Percentiles rank a stretch among this genome's conserved stretches.
These are phyloP conservation scores for Diospyros lotus DNA, from an alignment of 148 eudicot genomes.

Conservation along the genomic window DNA sequence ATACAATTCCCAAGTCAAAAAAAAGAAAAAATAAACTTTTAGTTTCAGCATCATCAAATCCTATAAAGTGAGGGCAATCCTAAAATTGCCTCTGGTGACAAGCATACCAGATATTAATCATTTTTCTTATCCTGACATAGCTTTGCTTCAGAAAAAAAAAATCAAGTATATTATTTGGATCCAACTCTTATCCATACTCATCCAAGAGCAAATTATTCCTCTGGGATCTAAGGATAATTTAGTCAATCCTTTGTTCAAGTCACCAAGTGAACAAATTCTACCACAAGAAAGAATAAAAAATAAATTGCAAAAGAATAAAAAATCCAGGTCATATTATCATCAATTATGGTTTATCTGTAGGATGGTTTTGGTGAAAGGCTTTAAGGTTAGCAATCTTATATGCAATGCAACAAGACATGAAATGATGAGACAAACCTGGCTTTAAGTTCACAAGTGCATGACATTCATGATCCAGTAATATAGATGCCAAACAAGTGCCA, in stretches of 20 bases:
- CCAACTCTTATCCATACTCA: too few species aligned
- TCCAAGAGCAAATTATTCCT: neutral
- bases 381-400: neutral
- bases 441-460: too few species aligned
- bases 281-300: neutral
- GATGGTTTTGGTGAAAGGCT: neutral
- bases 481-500: too few species aligned
- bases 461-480: too few species aligned
- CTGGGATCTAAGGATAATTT: neutral
- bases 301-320: neutral
- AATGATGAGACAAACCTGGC: too few species aligned
- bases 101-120: neutral
- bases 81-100: neutral
- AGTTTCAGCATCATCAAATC: neutral
- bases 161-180: too few species aligned
- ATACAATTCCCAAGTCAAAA: neutral
- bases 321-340: neutral
- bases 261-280: neutral
- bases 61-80: neutral
- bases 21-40: neutral
- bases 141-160: too few species aligned
- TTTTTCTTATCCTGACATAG: too few species aligned
- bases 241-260: neutral
- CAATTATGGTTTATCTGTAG: neutral
- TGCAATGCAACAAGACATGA: too few species aligned